Percentiles rank a stretch among this genome's conserved stretches.
Conservation (phyloP, 371 early-diverging fungal species). For the Mucor circinelloides region DNA sequence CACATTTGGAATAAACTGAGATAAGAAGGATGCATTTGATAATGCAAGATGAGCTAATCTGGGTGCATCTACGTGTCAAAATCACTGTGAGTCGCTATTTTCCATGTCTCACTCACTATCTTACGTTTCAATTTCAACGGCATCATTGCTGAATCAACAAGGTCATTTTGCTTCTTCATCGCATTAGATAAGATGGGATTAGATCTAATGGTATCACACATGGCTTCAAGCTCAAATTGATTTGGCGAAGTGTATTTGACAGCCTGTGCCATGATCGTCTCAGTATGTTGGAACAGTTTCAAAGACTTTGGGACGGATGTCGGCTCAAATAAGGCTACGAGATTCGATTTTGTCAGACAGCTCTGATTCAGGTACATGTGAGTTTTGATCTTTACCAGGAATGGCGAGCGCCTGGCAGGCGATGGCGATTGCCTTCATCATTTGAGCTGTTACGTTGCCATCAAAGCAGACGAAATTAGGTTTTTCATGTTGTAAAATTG, state of each 20-base stretch:
- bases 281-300: conserved; percentile 51
- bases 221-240: conserved; percentile 60
- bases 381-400: conserved; percentile 30
- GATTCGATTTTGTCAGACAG: background rate
- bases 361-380: background rate
- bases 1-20: conserved; percentile 49
- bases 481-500: conserved; percentile 27
- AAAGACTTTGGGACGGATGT: conserved; percentile 86
- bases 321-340: conserved; percentile 81
- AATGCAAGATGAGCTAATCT: conserved; percentile 22
- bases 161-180: background rate
- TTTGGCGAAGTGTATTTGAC: conserved; percentile 69
- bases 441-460: conserved; percentile 63
- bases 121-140: background rate
- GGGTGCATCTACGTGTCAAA: conserved; percentile 11
- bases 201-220: conserved; percentile 57
- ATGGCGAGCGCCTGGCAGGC: conserved; percentile 33
- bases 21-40: conserved; percentile 30
- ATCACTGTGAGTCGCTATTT: background rate
- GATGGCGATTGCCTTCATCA: conserved; percentile 45
- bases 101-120: background rate
- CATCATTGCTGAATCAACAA: background rate
- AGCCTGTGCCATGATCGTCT: conserved; percentile 17
- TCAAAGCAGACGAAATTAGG: conserved; percentile 71
- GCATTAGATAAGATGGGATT: background rate